These are phyloP conservation scores for Carallia pectinifolia DNA, from an alignment of 345 rosid species.

Conservation along the genomic window DNA sequence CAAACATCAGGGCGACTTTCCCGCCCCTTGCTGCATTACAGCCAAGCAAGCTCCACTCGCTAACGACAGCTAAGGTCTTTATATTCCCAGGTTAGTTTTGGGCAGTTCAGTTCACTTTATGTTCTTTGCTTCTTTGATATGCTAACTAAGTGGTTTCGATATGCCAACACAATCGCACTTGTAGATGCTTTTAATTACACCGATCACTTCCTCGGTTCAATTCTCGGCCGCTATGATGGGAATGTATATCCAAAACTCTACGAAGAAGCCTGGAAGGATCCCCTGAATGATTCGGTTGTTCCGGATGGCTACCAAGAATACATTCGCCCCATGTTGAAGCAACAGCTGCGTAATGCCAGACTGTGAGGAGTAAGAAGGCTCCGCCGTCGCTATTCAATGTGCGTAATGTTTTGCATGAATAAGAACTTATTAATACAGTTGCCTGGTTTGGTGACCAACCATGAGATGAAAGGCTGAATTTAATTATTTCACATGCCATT, in stretches of 20 bases:
- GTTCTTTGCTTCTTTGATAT: background rate
- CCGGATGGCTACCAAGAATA: slow-evolving; percentile 94
- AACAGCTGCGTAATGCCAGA: slow-evolving; percentile 79
- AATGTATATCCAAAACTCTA: slow-evolving; percentile 82
- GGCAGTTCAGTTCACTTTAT: slow-evolving; percentile 1
- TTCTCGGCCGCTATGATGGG: slow-evolving; percentile 88
- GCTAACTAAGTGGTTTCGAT: background rate
- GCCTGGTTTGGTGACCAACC: background rate
- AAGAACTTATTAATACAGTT: slow-evolving; percentile 5
- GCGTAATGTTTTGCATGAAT: background rate
- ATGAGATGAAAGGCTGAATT: background rate
- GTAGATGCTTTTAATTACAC: slow-evolving; percentile 94
- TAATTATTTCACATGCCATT: too few species aligned
- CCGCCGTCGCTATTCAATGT: background rate
- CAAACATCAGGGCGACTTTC: slow-evolving; percentile 86
- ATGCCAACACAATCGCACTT: slow-evolving; percentile 85
- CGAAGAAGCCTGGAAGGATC: slow-evolving; percentile 96
- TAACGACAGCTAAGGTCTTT: slow-evolving; percentile 73
- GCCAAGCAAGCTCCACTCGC: slow-evolving; percentile 85
- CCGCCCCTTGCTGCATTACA: slow-evolving; percentile 67
- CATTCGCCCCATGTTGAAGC: slow-evolving; percentile 76
- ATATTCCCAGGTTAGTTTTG: slow-evolving; percentile 51
- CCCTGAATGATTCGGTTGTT: slow-evolving; percentile 84
- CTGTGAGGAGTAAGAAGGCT: slow-evolving; percentile 35
- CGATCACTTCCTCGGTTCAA: slow-evolving; percentile 74